A percentile compares a stretch with the other conserved stretches of the same genome.
Evolutionary conservation across 495 filamentous ascomycete genomes (phyloP).

Genomic region (Penicillium bialowiezense): DNA sequence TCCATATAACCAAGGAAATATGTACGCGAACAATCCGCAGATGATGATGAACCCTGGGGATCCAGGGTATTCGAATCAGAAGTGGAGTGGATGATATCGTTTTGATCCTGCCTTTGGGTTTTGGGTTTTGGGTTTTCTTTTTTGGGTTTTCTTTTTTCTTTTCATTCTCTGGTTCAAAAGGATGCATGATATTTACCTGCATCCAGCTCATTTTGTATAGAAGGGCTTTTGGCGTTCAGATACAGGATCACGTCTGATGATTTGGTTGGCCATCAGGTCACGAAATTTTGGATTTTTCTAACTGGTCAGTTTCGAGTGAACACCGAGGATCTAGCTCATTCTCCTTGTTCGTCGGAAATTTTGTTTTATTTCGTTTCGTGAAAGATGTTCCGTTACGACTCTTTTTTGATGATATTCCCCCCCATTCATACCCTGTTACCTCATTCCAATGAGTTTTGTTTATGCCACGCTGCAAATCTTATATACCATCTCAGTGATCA

Average conservation of each 20-base stretch:
- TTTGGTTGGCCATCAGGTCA: constrained; percentile 10
- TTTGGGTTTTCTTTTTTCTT: background rate
- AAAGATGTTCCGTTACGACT: background rate
- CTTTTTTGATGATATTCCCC: constrained; percentile 5
- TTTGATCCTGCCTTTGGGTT: constrained; percentile 5
- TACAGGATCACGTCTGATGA: constrained; percentile 21
- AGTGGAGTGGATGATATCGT: constrained; percentile 31
- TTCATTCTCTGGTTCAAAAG: constrained; percentile 3
- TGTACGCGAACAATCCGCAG: constrained; percentile 34
- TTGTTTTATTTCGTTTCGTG: background rate
- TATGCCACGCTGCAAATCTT: constrained; percentile 2
- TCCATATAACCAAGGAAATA: constrained; percentile 34
- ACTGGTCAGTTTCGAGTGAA: background rate
- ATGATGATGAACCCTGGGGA: constrained; percentile 36
- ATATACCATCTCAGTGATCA: constrained; percentile 3
- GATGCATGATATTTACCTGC: constrained; percentile 6
- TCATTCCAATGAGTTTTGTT: background rate
- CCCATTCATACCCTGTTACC: background rate
- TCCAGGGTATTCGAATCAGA: constrained; percentile 28
- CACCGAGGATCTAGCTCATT: background rate
- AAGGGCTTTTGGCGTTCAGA: constrained; percentile 33
- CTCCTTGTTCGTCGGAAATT: background rate
- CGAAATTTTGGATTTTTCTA: constrained; percentile 1
- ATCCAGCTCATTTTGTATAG: constrained; percentile 11
- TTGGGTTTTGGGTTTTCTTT: constrained; percentile 1